Conservation (phyloP, 2,329 filamentous ascomycete genomes). For the Sphaerulina vaccinii region DNA sequence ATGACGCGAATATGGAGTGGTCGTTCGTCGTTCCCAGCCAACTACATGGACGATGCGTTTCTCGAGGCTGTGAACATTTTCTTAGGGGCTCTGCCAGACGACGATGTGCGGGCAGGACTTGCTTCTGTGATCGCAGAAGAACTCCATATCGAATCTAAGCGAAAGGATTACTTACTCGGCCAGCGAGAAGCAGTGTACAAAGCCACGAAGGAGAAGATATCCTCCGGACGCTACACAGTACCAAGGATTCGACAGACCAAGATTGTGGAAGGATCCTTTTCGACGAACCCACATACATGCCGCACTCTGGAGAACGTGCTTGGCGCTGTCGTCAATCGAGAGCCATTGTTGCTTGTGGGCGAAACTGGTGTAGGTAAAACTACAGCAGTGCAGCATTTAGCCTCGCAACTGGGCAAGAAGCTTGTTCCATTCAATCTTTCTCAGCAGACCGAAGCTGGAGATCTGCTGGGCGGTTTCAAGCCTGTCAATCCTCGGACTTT, state of each 20-base stretch:
- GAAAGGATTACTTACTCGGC: slow-evolving; percentile 73
- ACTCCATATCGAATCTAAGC: slow-evolving; percentile 80
- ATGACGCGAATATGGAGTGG: slow-evolving; percentile 64
- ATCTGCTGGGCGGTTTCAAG: slow-evolving; percentile 93
- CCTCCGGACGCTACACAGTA: slow-evolving; percentile 35
- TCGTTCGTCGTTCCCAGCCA: slow-evolving; percentile 62
- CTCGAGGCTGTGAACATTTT: slow-evolving; percentile 94
- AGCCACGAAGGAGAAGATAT: slow-evolving; percentile 37
- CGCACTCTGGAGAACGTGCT: slow-evolving; percentile 85
- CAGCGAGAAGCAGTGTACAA: slow-evolving; percentile 70
- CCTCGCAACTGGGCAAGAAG: slow-evolving; percentile 77
- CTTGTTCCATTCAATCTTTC: slow-evolving; percentile 93
- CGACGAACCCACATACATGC: slow-evolving; percentile 81
- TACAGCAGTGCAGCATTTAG: slow-evolving; percentile 89
- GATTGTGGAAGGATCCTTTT: slow-evolving; percentile 63
- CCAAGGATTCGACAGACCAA: slow-evolving; percentile 20
- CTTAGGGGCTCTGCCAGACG: slow-evolving; percentile 72
- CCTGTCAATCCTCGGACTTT: slow-evolving; percentile 87
- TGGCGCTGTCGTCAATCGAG: slow-evolving; percentile 75
- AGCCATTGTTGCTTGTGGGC: slow-evolving; percentile 91
- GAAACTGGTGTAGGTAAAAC: slow-evolving; percentile 99
- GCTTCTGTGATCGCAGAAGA: slow-evolving; percentile 75
- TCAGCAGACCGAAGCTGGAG: slow-evolving; percentile 96
- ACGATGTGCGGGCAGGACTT: slow-evolving; percentile 58
- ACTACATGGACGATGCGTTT: slow-evolving; percentile 82